Conservation (phyloP, 768 basidiomycete genomes). For the Phylloporus sp. region DNA sequence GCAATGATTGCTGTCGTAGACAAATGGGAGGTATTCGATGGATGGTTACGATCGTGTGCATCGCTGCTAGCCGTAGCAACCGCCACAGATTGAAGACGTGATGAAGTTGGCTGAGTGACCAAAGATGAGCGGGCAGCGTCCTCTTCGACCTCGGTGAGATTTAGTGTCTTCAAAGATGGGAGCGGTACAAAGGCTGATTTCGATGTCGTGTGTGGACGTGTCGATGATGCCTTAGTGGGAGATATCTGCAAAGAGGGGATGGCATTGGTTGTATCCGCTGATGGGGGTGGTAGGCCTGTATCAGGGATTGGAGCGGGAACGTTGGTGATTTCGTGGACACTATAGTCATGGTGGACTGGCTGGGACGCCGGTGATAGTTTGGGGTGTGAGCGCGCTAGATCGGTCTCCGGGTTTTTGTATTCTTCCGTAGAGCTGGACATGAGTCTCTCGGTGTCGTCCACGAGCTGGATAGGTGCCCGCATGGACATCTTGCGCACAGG, state of each 20-base stretch:
- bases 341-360: constrained; percentile 20
- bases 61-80: neutral
- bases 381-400: constrained; percentile 1
- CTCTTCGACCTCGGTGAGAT: constrained; percentile 22
- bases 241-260: constrained; percentile 22
- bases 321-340: constrained; percentile 26
- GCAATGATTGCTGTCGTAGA: constrained; percentile 49
- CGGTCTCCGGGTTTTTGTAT: neutral
- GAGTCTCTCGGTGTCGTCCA: constrained; percentile 24
- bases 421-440: constrained; percentile 8
- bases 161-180: constrained; percentile 25
- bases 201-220: constrained; percentile 11
- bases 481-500: constrained; percentile 6
- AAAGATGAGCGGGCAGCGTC: constrained; percentile 13
- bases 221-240: constrained; percentile 15
- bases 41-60: constrained; percentile 6
- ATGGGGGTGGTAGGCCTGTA: constrained; percentile 30
- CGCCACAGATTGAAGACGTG: constrained; percentile 2
- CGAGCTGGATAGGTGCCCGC: constrained; percentile 7
- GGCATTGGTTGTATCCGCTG: constrained; percentile 11
- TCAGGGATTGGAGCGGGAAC: constrained; percentile 30
- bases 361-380: constrained; percentile 13
- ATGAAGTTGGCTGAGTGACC: neutral
- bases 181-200: constrained; percentile 27
- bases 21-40: constrained; percentile 31